phyloP scores from a whole-genome alignment of 2,329 filamentous ascomycete genomes.

The Didymosphaeria variabile region DNA sequence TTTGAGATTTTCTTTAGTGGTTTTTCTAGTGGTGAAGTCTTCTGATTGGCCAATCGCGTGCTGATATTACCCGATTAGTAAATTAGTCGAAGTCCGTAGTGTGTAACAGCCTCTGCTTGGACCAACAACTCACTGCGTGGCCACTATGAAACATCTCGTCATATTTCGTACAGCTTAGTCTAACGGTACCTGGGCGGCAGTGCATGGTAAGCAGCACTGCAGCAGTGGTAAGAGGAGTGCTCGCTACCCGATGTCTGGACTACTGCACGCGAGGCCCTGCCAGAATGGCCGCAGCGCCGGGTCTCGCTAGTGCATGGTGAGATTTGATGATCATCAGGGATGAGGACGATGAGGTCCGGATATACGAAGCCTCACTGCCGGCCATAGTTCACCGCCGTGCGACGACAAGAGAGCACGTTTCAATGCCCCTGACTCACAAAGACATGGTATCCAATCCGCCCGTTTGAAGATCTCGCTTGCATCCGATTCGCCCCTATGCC shows the following conservation, averaged over 20 bases:
- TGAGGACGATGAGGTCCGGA: not conserved
- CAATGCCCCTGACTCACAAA: too few relatives aligned
- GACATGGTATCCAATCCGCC: too few relatives aligned
- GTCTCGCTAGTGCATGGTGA: not conserved
- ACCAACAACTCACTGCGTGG: not conserved
- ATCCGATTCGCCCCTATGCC: too few relatives aligned
- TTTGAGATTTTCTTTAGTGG: too few relatives aligned
- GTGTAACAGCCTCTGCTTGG: not conserved
- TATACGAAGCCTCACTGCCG: not conserved
- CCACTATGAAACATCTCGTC: not conserved
- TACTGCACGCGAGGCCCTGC: not conserved
- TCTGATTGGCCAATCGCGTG: not conserved
- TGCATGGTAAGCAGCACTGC: not conserved
- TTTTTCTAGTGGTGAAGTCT: too few relatives aligned
- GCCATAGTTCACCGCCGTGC: not conserved
- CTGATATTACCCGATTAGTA: not conserved
- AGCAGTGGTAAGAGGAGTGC: not conserved
- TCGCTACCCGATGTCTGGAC: slow-evolving; percentile 10
- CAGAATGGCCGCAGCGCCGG: not conserved
- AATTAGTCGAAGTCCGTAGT: slow-evolving; percentile 9
- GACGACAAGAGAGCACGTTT: too few relatives aligned
- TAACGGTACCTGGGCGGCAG: not conserved
- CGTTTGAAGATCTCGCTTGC: too few relatives aligned
- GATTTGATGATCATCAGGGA: not conserved
- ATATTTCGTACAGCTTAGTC: not conserved